Base-by-base conservation (phyloP, 768 basidiomycete genomes). In the Calocera viscosa region DNA sequence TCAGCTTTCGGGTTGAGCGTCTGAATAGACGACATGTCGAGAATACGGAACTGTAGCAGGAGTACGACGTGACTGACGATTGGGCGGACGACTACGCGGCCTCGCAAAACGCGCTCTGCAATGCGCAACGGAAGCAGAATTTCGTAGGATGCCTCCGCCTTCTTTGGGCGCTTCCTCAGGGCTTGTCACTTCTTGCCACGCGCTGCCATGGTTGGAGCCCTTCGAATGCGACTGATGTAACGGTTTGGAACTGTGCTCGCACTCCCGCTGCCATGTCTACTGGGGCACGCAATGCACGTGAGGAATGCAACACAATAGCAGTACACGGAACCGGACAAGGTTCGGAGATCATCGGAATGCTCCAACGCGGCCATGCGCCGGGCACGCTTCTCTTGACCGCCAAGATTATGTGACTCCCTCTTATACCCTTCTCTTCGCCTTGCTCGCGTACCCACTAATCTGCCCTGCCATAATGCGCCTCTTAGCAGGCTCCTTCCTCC, bases 1-100 rank as follows among this genome's bases (percentile, higher is more conserved):
- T 96, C 94, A 41, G 94, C 94, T 77, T 94, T 91, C 41, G 94
- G 94, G 74, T 97, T 97, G 77, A 97, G 91, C 72, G 94, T 88
- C 80, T 96, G 92, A 76, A 96, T 64, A 14, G 64, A 60, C 7
- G 53, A 12, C 53, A 60, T 60, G 16, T 28, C 30, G 30, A 60
- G 24, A 16, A 19, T 10, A 60, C 2, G 5, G 10, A 14, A 60
- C 30, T 26, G 30, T 26, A 28, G 53, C 5, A 30, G 10, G 30
- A 24, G 16, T n/a, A n/a, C n/a, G n/a, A n/a, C 30, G 30, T 32
- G 14, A 60, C 53, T 60, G 30, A n/a, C n/a, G n/a, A n/a, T n/a
- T 19, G 53, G 2, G 24, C 53, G 7, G 19, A 47, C 43, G 43
- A 14, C 26, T 60, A 60, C 53, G 53, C 53, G 53, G 53, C 53